These are phyloP conservation scores for Bolboschoenoplectus hybrid DNA, from an alignment of 202 grass and related monocot species.

Conservation along the genomic window DNA sequence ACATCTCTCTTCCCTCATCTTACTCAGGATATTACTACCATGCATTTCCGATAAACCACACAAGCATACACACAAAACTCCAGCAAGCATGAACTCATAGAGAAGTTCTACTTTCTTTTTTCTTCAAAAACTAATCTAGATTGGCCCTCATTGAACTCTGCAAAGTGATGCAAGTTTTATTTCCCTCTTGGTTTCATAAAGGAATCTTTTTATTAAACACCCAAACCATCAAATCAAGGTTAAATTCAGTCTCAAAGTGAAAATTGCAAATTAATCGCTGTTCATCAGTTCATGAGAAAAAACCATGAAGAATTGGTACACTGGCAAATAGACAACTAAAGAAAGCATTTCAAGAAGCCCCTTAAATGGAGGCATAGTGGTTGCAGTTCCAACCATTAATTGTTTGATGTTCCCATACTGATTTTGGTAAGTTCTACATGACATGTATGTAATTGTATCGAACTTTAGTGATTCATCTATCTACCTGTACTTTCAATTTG, in stretches of 20 bases:
- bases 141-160: not conserved
- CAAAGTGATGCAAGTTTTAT: not conserved
- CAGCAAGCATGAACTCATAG: not conserved
- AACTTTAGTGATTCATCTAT: not conserved
- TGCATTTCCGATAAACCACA: not conserved
- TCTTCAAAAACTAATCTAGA: not conserved
- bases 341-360: not conserved
- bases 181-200: slow-evolving; percentile 10
- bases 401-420: slow-evolving; percentile 2
- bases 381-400: slow-evolving; percentile 10
- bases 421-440: slow-evolving; percentile 1
- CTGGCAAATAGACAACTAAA: not conserved
- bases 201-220: not conserved
- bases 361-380: not conserved
- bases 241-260: not conserved
- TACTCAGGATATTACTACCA: not conserved
- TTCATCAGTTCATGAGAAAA: slow-evolving; percentile 8
- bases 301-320: slow-evolving; percentile 8
- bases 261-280: not conserved
- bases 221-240: not conserved
- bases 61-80: not conserved
- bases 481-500: not conserved
- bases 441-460: slow-evolving; percentile 7
- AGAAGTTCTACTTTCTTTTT: not conserved
- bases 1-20: not conserved